Evolutionary conservation across 371 early-diverging fungal genomes (phyloP), one percentile per base, ranked within the genome.

Genomic region (Syncephalis fuscata): DNA sequence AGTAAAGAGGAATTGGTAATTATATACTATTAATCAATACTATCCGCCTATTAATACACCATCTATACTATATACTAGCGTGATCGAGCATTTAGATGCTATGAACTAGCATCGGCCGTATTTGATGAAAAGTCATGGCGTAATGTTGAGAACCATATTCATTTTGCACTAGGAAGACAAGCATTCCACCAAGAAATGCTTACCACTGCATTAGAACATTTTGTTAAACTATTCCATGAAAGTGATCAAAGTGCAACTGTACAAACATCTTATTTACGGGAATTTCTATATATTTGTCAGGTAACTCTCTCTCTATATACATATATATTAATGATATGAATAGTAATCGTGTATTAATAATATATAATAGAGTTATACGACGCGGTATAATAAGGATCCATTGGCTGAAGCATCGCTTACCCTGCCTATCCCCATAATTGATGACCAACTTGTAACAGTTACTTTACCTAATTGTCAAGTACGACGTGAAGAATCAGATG

Each of bases 121-220:
- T 76, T 78, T 47, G 71, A 74, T n/a, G 60, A 62, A 14, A 64
- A 68, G 16, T 62, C 60, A 24, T 94, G 94, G 94, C 66, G 74
- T 0, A 63, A 88, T 2, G 78, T 85, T 8, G 82, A 85, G 42
- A 85, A 86, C 46, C 88, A 90, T 59, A 74, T 90, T 44, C 71
- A 86, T 51, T 89, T 88, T 56, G 77, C 85, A 1, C 67, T 92
- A 1, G 92, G 89, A 0, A 65, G 82, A 25, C 86, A 88, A 55
- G 65, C 74, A 0, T 76, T 65, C 24, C 73, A 76, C 55, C 51
- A 76, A n/a, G 74, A 71, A 7, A 63, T 65, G 11, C 52, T 78
- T 17, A 67, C 73, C 38, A 68, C 68, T 16, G 72, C 78, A 0
- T 61, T 75, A 7, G 56, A 62, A 0, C 71, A 73, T 57, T 86